Evolutionary conservation across 768 basidiomycete genomes (phyloP).

Genomic region (Leccinum fibrillosum): DNA sequence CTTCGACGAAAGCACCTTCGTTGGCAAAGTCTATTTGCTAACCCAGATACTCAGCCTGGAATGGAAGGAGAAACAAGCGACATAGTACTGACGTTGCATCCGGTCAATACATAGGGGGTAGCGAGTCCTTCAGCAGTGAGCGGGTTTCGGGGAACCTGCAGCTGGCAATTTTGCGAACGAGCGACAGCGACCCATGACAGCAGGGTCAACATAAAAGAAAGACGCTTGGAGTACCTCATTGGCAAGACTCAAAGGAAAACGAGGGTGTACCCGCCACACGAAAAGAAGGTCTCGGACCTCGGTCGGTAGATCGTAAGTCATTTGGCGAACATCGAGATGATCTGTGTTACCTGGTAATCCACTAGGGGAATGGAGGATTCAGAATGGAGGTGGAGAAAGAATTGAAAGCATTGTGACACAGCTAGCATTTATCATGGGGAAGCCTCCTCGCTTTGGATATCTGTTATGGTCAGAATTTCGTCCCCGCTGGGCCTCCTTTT

Average conservation of each 20-base stretch:
- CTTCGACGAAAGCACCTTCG: conserved; percentile 25
- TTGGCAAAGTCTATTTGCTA: conserved; percentile 29
- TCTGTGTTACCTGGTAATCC: conserved; percentile 11
- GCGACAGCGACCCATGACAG: conserved; percentile 12
- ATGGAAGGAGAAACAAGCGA: not conserved
- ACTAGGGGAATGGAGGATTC: conserved; percentile 3
- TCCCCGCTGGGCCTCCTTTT: not conserved
- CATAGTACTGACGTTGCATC: conserved; percentile 21
- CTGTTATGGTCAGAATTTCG: conserved; percentile 5
- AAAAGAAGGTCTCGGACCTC: conserved; percentile 25
- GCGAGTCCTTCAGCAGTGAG: conserved; percentile 27
- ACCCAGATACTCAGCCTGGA: not conserved
- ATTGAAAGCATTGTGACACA: not conserved
- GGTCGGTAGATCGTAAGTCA: not conserved
- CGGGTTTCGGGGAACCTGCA: conserved; percentile 20
- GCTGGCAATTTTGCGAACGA: conserved; percentile 22
- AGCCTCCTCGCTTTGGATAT: not conserved
- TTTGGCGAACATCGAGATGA: not conserved
- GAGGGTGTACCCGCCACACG: conserved; percentile 21
- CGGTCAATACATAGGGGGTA: conserved; percentile 25
- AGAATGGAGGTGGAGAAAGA: not conserved
- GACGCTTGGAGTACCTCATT: conserved; percentile 10
- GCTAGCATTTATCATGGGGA: conserved; percentile 13
- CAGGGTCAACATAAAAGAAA: conserved; percentile 14
- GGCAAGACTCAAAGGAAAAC: not conserved